Percentiles rank a stretch among this genome's conserved stretches.
These are phyloP conservation scores for Fomitiporia mediterranea DNA, from an alignment of 1,284 basidiomycete species.

Conservation along the genomic window DNA sequence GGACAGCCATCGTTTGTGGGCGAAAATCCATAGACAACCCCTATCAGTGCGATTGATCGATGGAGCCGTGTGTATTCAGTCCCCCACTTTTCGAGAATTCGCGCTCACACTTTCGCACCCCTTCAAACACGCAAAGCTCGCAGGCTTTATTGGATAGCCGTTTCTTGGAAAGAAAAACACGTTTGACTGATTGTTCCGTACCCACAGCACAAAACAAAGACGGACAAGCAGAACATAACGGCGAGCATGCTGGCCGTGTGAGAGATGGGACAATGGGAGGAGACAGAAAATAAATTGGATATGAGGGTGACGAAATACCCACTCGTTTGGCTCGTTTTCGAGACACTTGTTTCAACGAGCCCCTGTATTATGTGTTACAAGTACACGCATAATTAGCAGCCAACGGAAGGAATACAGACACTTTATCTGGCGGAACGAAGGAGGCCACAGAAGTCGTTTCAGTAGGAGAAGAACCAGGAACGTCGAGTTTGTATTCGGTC, in stretches of 20 bases:
- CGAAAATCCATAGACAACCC: conserved; percentile 4
- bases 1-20: background rate
- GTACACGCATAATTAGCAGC: background rate
- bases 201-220: background rate
- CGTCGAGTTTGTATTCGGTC: too few species aligned
- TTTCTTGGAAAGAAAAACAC: conserved; percentile 5
- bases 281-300: background rate
- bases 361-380: conserved; percentile 2
- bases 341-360: conserved; percentile 2
- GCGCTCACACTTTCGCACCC: background rate
- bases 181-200: background rate
- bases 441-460: background rate
- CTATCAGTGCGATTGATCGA: conserved; percentile 1
- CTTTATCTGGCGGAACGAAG: conserved; percentile 2
- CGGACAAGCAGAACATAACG: conserved; percentile 1
- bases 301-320: background rate
- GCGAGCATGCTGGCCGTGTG: background rate
- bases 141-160: background rate
- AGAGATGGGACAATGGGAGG: background rate
- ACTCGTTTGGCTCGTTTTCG: conserved; percentile 6
- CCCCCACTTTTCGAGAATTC: background rate
- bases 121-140: conserved; percentile 1
- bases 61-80: background rate
- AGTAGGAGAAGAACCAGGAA: too few species aligned
- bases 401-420: background rate